Percentiles rank a stretch among this genome's conserved stretches.
Conservation (phyloP, 495 filamentous ascomycete genomes). For the Hypomontagnella monticulosa region DNA sequence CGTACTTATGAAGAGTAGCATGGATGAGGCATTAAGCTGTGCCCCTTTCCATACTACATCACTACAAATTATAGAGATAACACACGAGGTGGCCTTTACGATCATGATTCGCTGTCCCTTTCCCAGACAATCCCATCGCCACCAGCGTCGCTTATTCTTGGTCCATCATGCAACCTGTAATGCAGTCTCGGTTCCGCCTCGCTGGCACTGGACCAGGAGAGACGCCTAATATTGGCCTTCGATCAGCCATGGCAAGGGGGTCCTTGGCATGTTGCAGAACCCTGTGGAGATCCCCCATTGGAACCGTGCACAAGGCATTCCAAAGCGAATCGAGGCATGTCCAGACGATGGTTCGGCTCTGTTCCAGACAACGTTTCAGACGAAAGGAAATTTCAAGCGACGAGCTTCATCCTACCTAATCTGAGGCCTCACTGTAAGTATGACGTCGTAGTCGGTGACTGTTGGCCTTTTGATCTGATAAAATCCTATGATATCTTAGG, state of each 20-base stretch:
- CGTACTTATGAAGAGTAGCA: too few species aligned
- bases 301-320: conserved; percentile 18
- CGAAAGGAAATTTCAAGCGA: conserved; percentile 33
- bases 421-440: conserved; percentile 28
- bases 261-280: conserved; percentile 37
- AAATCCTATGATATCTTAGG: conserved; percentile 24
- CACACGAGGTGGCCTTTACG: too few species aligned
- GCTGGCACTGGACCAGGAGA: conserved; percentile 14
- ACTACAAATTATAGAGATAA: too few species aligned
- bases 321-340: conserved; percentile 29
- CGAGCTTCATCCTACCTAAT: neutral
- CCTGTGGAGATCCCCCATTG: conserved; percentile 20
- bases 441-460: conserved; percentile 23
- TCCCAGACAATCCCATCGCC: conserved; percentile 16
- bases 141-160: conserved; percentile 9
- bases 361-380: conserved; percentile 34
- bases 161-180: conserved; percentile 30
- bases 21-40: too few species aligned
- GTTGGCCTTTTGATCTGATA: conserved; percentile 32
- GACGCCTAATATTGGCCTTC: neutral
- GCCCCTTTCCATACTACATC: too few species aligned
- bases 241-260: conserved; percentile 20
- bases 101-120: conserved; percentile 7
- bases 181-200: conserved; percentile 15
- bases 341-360: conserved; percentile 27